A percentile compares a stretch with the other conserved stretches of the same genome.
These are phyloP conservation scores for Nadsonia starkeyi-henricii DNA, from an alignment of 1,139 yeast species.

Conservation along the genomic window DNA sequence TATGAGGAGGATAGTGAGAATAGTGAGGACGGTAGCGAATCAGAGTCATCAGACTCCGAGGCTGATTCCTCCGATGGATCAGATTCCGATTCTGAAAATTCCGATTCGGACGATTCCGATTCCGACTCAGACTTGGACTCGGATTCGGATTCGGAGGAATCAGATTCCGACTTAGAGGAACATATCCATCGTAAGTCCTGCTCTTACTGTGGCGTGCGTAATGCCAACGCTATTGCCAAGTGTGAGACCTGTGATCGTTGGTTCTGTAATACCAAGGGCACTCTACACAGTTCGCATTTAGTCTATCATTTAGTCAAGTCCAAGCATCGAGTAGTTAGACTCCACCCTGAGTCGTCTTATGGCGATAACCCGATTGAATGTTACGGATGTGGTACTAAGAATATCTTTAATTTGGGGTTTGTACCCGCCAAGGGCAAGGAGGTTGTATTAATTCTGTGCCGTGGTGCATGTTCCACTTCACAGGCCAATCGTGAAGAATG, in stretches of 20 bases:
- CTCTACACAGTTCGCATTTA: conserved; percentile 61
- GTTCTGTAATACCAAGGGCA: conserved; percentile 77
- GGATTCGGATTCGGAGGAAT: background rate
- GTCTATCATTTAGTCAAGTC: conserved; percentile 76
- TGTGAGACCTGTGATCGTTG: conserved; percentile 72
- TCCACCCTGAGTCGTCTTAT: conserved; percentile 69
- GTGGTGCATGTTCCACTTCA: conserved; percentile 75
- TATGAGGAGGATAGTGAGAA: background rate
- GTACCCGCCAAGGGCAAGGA: conserved; percentile 81
- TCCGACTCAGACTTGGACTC: conserved; percentile 1
- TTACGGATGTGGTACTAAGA: conserved; percentile 76
- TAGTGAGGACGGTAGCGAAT: background rate
- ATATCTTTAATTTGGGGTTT: conserved; percentile 72
- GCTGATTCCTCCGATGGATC: background rate
- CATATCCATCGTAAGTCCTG: background rate
- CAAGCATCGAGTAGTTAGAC: conserved; percentile 57
- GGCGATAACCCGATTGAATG: conserved; percentile 84
- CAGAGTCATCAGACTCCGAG: conserved; percentile 1
- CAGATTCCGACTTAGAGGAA: background rate
- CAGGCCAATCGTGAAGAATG: conserved; percentile 37
- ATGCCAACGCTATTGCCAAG: conserved; percentile 53
- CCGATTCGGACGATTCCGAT: background rate
- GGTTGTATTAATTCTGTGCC: conserved; percentile 74
- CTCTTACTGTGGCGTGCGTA: conserved; percentile 59
- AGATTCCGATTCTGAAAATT: background rate